phyloP scores from a whole-genome alignment of 129 eudicot genomes.

The Lonicera japonica region DNA sequence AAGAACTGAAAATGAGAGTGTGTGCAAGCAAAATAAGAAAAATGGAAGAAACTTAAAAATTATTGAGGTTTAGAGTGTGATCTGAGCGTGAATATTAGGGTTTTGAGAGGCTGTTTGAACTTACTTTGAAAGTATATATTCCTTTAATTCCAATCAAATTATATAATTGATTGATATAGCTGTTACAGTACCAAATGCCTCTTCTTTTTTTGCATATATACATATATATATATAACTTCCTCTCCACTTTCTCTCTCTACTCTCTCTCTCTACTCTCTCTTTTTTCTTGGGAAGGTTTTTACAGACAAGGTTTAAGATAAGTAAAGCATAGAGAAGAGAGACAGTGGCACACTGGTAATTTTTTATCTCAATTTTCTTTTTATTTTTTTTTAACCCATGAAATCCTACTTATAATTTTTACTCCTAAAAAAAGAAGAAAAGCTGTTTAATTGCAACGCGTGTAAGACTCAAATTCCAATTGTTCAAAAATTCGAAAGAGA shows the following conservation, averaged over 20 bases:
- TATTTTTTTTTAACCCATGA: too few species aligned
- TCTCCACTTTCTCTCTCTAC: conserved; percentile 8
- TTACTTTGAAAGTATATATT: conserved; percentile 24
- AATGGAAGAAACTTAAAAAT: not conserved
- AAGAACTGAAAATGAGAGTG: conserved; percentile 13
- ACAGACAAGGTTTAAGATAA: conserved; percentile 21
- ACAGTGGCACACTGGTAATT: conserved; percentile 2
- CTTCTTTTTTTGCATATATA: not conserved
- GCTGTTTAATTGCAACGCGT: too few species aligned
- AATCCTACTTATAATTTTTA: too few species aligned
- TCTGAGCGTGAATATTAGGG: conserved; percentile 24
- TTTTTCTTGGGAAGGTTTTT: conserved; percentile 1
- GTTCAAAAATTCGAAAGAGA: too few species aligned
- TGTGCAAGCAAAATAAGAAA: not conserved
- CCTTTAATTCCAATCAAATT: not conserved
- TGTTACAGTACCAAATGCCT: conserved; percentile 14
- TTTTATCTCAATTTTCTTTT: too few species aligned
- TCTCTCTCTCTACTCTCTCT: conserved; percentile 25
- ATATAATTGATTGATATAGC: conserved; percentile 23
- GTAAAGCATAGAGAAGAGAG: conserved; percentile 13
- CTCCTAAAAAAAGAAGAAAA: too few species aligned
- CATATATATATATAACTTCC: too few species aligned
- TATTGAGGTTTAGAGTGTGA: not conserved
- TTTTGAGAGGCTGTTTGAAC: conserved; percentile 22
- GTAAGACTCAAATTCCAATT: too few species aligned